Conservation (phyloP, 352 stramenopile genomes). For the Globisporangium viniferum region DNA sequence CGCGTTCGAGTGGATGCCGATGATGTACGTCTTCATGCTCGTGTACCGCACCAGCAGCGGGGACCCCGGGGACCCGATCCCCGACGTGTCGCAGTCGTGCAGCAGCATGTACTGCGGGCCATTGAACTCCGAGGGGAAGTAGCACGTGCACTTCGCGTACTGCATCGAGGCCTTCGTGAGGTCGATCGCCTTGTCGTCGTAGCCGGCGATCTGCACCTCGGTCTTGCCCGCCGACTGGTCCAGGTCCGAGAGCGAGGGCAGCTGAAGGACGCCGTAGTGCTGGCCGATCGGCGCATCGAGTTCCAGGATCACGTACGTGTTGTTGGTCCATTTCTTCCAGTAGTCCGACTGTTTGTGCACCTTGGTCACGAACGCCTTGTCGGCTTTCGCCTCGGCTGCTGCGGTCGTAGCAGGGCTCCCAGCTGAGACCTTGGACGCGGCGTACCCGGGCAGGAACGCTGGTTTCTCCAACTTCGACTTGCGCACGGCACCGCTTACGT, state of each 20-base stretch:
- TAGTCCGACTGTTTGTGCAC: slow-evolving; percentile 66
- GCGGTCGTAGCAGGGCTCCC: no score
- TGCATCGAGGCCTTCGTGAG: slow-evolving; percentile 19
- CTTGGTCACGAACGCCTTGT: slow-evolving; percentile 26
- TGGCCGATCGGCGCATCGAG: slow-evolving; percentile 41
- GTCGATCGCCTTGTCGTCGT: slow-evolving; percentile 21
- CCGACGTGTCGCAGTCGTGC: slow-evolving; percentile 61
- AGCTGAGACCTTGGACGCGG: neutral
- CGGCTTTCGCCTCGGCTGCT: neutral
- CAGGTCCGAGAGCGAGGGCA: slow-evolving; percentile 33
- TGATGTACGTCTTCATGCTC: slow-evolving; percentile 52
- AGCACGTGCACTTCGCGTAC: slow-evolving; percentile 47
- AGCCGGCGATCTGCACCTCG: slow-evolving; percentile 55
- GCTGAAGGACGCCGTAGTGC: slow-evolving; percentile 27
- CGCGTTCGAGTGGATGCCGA: slow-evolving; percentile 53
- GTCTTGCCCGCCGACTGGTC: slow-evolving; percentile 25
- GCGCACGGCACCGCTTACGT: slow-evolving; percentile 25
- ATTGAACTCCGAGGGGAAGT: slow-evolving; percentile 39
- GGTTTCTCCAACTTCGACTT: slow-evolving; percentile 20
- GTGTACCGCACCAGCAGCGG: slow-evolving; percentile 60
- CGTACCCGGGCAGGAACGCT: slow-evolving; percentile 30
- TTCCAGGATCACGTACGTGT: slow-evolving; percentile 67
- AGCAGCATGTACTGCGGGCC: slow-evolving; percentile 44
- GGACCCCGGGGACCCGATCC: slow-evolving; percentile 40
- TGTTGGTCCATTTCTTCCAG: slow-evolving; percentile 55